Base-by-base conservation (phyloP, 2,329 filamentous ascomycete genomes). In the Sporothrix pallida region DNA sequence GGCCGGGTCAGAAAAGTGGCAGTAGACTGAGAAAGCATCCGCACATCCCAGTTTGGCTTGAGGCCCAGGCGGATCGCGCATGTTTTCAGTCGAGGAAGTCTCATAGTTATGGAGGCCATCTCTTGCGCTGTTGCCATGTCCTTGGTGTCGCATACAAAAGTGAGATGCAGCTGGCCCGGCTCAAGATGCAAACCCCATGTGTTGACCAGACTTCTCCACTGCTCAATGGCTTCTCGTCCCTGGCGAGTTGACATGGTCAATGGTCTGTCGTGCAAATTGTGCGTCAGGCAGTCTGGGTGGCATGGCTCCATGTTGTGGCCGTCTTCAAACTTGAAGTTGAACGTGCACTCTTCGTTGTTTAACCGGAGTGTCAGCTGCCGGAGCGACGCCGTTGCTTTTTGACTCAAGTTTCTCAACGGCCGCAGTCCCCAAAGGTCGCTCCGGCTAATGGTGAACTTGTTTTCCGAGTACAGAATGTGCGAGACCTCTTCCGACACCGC, bases 91-190 rank as follows among this genome's bases (percentile, higher is more conserved):
- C 13, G 52, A 2, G 69, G 42, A 9, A 62, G 42, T 2, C 6
- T 15, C 2, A 10, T 23, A n/a, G 50, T 37, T 13, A 37, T 44
- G 9, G 15, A 20, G 6, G 52, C 20, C 3, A 71, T 26, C 13
- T 71, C 54, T 3, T 62, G 10, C 12, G 69, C 69, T 2, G 69
- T 71, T 8, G 17, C 1, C 12, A 5, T 20, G 17, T 71, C 54
- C 20, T 44, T 26, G n/a, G 69, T 71, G 37, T 71, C 69, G 44
- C 69, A 71, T 1, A 71, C 54, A 60, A 71, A 50, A 17, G 60
- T 54, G n/a, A 71, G 54, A 48, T 20, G 54, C 42, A 71, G 69
- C 69, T 37, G 69, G 69, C 69, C 54, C 1, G 69, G 69, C 13
- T 56, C 31, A 1, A 71, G n/a, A 3, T 62, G 52, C 4, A 13